These are phyloP conservation scores for Athelia psychrophila DNA, from an alignment of 1,284 basidiomycete genomes.

Conservation along the genomic window DNA sequence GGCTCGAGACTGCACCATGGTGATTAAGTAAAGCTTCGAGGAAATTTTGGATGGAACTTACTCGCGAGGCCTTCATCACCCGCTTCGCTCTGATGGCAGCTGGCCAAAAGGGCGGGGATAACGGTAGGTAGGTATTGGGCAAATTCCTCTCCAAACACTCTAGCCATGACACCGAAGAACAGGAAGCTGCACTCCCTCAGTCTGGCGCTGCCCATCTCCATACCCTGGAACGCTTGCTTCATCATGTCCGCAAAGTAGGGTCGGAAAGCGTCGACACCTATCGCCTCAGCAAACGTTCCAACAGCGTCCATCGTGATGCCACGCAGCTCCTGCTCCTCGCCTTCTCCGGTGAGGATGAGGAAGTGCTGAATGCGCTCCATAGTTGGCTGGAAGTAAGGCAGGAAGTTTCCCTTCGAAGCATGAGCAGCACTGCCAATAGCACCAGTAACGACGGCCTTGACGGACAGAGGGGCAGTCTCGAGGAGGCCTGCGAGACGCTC, in stretches of 20 bases:
- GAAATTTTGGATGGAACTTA: conserved; percentile 22
- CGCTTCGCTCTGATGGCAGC: conserved; percentile 84
- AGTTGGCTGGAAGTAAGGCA: conserved; percentile 93
- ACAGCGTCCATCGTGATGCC: conserved; percentile 99
- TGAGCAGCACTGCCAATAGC: conserved; percentile 98
- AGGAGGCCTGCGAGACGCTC: conserved; percentile 89
- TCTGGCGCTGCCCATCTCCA: conserved; percentile 84
- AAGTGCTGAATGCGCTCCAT: conserved; percentile 91
- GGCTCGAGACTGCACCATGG: conserved; percentile 38
- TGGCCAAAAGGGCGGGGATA: conserved; percentile 83
- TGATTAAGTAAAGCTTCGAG: neutral
- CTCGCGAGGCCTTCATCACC: conserved; percentile 57
- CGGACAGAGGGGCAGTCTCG: conserved; percentile 79
- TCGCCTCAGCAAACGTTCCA: conserved; percentile 97
- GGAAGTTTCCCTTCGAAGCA: conserved; percentile 91
- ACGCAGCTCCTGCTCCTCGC: conserved; percentile 91
- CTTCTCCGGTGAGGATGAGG: conserved; percentile 78
- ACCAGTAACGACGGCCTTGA: conserved; percentile 96
- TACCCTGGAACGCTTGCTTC: conserved; percentile 91
- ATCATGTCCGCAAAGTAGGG: conserved; percentile 97
- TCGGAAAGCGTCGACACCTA: conserved; percentile 92
- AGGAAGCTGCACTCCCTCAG: conserved; percentile 97
- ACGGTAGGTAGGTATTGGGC: conserved; percentile 85
- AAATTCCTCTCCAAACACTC: conserved; percentile 95
- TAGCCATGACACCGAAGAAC: conserved; percentile 98